phyloP scores from a whole-genome alignment of 371 early-diverging fungal species.

The Circinella umbellata region DNA sequence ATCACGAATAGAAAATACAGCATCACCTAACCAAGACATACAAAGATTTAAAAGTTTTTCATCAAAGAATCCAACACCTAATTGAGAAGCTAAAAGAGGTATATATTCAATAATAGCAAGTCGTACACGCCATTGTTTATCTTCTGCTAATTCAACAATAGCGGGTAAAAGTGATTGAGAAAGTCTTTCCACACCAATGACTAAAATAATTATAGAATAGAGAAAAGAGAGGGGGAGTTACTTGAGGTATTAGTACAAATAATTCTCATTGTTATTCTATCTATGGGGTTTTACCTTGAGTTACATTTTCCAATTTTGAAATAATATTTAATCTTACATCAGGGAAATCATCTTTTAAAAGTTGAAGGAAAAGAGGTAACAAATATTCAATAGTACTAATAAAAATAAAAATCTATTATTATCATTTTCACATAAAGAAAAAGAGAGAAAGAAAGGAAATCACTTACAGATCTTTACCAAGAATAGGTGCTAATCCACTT shows the following conservation, averaged over 20 bases:
- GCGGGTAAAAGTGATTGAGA: conserved; percentile 97
- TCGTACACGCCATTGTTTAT: conserved; percentile 99
- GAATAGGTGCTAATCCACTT: conserved; percentile 90
- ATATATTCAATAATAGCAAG: conserved; percentile 98
- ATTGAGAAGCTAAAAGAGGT: conserved; percentile 92
- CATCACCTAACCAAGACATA: conserved; percentile 97
- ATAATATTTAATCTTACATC: conserved; percentile 98
- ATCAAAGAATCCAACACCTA: conserved; percentile 96
- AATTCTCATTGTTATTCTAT: no score
- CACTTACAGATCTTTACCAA: conserved; percentile 87
- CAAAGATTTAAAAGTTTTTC: conserved; percentile 92
- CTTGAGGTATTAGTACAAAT: no score
- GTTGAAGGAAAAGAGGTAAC: conserved; percentile 91
- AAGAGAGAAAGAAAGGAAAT: not conserved
- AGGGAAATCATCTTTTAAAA: conserved; percentile 96
- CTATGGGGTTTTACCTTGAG: conserved; percentile 68
- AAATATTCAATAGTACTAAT: conserved; percentile 92
- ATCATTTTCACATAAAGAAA: not conserved
- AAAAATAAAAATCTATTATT: not conserved
- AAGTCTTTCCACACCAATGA: conserved; percentile 96
- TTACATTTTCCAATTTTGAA: conserved; percentile 93
- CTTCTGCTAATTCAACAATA: conserved; percentile 97
- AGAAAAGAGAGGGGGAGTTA: no score
- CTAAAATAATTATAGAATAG: no score
- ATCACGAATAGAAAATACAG: conserved; percentile 96